Evolutionary conservation across 2,329 filamentous ascomycete species (phyloP), one percentile per base, ranked within the genome.

Genomic region (Talaromyces piceae): DNA sequence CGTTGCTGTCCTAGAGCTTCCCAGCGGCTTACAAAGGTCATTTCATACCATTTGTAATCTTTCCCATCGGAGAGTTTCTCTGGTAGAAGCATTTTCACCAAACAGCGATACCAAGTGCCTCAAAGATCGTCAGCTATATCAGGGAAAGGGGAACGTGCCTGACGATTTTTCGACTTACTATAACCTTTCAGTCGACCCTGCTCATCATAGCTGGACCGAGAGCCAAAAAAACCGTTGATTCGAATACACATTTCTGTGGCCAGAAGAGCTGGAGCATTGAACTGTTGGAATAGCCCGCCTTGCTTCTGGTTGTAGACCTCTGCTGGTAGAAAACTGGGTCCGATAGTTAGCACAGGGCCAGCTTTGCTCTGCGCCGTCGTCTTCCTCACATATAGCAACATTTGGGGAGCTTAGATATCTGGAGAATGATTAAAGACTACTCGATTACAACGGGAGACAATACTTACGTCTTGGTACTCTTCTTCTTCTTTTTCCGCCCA

Each of bases 71-170:
- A 20, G 3, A 28, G 25, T 11, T 31, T 41, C 13, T 49, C 5
- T 31, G 45, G 11, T 11, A 45, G 41, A 20, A 53, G 22, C 51
- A 53, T 53, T 27, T 53, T 53, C 1, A 53, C 51, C 6, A 53
- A 47, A 39, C 51, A 53, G n/a, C 51, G 51, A 33, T 49, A 49
- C 51, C 51, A 53, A n/a, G 41, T 53, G 31, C 51, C 51, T 52
- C n/a, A 8, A 3, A n/a, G 20, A 25, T 48, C 22, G 26, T 46
- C 27, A 30, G 27, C 20, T 31, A 13, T 43, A 3, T n/a, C 11
- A 16, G 16, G 11, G 5, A 41, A n/a, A 8, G 11, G 16, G 3
- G 23, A 22, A n/a, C n/a, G n/a, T n/a, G n/a, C n/a, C n/a, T n/a
- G 13, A n/a, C 12, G 30, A 27, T 22, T 37, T 37, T 20, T 6